phyloP scores from a whole-genome alignment of 495 filamentous ascomycete species.

The Cetradonia linearis region DNA sequence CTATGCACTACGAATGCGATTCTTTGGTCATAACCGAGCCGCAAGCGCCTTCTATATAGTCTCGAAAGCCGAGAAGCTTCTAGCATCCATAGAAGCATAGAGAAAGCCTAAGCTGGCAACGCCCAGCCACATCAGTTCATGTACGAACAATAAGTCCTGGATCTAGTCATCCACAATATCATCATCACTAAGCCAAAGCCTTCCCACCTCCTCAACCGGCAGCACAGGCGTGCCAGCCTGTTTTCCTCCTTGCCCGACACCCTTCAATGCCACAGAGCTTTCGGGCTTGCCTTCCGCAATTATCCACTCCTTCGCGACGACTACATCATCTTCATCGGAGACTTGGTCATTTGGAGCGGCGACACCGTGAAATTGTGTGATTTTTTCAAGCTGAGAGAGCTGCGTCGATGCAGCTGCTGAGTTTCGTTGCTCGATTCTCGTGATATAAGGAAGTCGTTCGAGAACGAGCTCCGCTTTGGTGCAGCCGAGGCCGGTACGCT shows the following conservation, averaged over 20 bases:
- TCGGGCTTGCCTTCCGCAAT: slow-evolving; percentile 24
- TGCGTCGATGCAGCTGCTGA: slow-evolving; percentile 25
- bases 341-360: slow-evolving; percentile 26
- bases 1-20: no score
- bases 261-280: slow-evolving; percentile 21
- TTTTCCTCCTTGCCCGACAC: slow-evolving; percentile 18
- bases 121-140: no score
- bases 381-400: slow-evolving; percentile 48
- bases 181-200: slow-evolving; percentile 78
- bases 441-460: slow-evolving; percentile 77
- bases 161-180: slow-evolving; percentile 77
- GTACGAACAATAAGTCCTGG: no score
- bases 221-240: slow-evolving; percentile 19
- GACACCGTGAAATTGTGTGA: slow-evolving; percentile 56
- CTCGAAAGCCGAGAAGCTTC: no score
- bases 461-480: slow-evolving; percentile 66
- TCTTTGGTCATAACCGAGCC: no score
- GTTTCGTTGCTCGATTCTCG: slow-evolving; percentile 44
- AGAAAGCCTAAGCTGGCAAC: no score
- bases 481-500: slow-evolving; percentile 18
- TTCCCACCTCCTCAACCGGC: slow-evolving; percentile 42
- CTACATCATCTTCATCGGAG: slow-evolving; percentile 37
- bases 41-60: no score
- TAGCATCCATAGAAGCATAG: background rate
- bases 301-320: slow-evolving; percentile 9